A percentile compares a stretch with the other conserved stretches of the same genome.
Conservation (phyloP, 495 filamentous ascomycete genomes). For the Penicillium argentinense region DNA sequence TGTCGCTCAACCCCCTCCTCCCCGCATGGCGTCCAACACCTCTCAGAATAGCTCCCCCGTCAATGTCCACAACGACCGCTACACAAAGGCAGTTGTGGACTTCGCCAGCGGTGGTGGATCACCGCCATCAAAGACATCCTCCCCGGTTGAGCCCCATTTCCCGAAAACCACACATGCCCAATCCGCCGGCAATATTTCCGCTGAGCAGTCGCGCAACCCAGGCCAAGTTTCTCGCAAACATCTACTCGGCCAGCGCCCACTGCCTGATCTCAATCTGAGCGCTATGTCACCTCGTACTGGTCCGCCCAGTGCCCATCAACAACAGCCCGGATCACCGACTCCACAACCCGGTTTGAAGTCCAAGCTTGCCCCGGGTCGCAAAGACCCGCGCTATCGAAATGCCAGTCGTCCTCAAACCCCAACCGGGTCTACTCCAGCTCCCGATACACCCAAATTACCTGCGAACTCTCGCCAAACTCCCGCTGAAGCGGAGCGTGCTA, state of each 20-base stretch:
- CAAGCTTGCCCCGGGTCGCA: slow-evolving; percentile 21
- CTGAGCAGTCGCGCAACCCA: slow-evolving; percentile 46
- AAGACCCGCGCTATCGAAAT: slow-evolving; percentile 8
- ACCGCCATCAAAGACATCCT: slow-evolving; percentile 2
- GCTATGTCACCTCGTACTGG: slow-evolving; percentile 1
- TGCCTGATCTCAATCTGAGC: slow-evolving; percentile 6
- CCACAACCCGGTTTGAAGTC: slow-evolving; percentile 23
- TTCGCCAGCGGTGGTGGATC: slow-evolving; percentile 2
- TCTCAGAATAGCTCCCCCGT: slow-evolving; percentile 4
- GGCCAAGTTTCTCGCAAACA: slow-evolving; percentile 21
- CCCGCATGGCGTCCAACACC: not conserved
- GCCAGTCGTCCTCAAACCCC: slow-evolving; percentile 3
- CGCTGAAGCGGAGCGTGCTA: slow-evolving; percentile 11
- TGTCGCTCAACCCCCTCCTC: slow-evolving; percentile 3
- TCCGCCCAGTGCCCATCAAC: slow-evolving; percentile 1
- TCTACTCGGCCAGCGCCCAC: slow-evolving; percentile 11
- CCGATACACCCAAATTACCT: slow-evolving; percentile 6
- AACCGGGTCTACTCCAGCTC: slow-evolving; percentile 2
- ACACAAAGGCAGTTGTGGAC: slow-evolving; percentile 11
- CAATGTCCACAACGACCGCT: slow-evolving; percentile 8
- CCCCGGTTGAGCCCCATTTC: not conserved
- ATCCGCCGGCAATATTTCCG: slow-evolving; percentile 24
- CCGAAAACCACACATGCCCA: not conserved
- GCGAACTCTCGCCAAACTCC: slow-evolving; percentile 3
- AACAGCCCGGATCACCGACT: slow-evolving; percentile 8